These are phyloP conservation scores for Tylopilus felleus DNA, from an alignment of 768 basidiomycete genomes.

Conservation along the genomic window DNA sequence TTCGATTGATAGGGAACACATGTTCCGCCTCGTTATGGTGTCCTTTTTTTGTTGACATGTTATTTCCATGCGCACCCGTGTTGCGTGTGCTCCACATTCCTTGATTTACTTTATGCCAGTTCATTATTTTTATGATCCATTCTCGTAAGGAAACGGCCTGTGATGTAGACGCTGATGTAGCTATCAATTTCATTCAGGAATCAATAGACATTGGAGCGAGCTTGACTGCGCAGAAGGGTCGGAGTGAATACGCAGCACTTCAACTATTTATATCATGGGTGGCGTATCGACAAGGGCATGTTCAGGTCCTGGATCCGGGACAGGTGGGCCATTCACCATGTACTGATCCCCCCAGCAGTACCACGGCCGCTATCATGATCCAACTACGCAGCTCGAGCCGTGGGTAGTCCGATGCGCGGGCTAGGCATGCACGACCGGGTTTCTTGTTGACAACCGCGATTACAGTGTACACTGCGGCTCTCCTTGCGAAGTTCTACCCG, in stretches of 20 bases:
- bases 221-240: not conserved
- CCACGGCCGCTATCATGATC: too few species aligned
- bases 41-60: constrained; percentile 2
- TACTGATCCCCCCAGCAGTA: not conserved
- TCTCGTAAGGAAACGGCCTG: not conserved
- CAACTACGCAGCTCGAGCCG: not conserved
- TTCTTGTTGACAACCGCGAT: not conserved
- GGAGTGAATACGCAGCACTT: not conserved
- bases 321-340: not conserved
- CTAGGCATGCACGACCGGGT: not conserved
- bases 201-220: not conserved
- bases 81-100: constrained; percentile 6
- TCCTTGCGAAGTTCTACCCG: not conserved
- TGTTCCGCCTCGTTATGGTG: not conserved
- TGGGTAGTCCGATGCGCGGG: not conserved
- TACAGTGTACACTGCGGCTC: not conserved
- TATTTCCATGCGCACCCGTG: not conserved
- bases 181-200: not conserved
- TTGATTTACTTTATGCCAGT: constrained; percentile 10
- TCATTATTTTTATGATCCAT: constrained; percentile 10
- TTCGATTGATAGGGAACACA: not conserved
- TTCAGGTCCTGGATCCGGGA: not conserved
- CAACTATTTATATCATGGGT: not conserved
- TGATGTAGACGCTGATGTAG: constrained; percentile 5
- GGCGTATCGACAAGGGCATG: not conserved